Evolutionary conservation across 192 early-diverging fungal genomes (phyloP), one percentile per base, ranked within the genome.

Genomic region (Backusella liffmaniae): DNA sequence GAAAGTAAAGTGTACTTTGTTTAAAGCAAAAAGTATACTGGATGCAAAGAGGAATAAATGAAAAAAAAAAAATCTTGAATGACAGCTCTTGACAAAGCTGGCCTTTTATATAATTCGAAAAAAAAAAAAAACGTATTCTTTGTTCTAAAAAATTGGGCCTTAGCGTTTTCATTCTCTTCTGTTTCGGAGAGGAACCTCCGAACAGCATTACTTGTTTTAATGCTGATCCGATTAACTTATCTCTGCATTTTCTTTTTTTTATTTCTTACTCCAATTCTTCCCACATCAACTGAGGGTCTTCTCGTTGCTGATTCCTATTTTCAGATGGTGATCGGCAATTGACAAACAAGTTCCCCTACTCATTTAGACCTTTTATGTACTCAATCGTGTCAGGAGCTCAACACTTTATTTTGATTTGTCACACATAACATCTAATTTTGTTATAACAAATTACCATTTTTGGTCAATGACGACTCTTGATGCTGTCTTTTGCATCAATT

Each of bases 1-100:
- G 56, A 62, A 62, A 62, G 56, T 62, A 62, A 62, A 62, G 56
- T 62, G 56, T 62, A 62, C 23, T 62, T 62, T 62, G 26, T 62
- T 29, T 13, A 29, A 56, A 56, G 10, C n/a, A 56, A 21, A 56
- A 56, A 56, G 18, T 23, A 56, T n/a, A 56, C n/a, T 56, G 21
- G 53, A 56, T 56, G 53, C 21, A 56, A 8, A 56, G n/a, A 26
- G 53, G n/a, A 26, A 7, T 13, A 62, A 29, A 12, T 29, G 26
- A 62, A 29, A 62, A 29, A 62, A 59, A 59, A 62, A 29, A 29
- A 29, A 32, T 32, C 56, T 62, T 62, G 26, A n/a, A 62, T 62
- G 56, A 29, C 9, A 29, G 56, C 12, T 62, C 23, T 15, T 3
- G 18, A 62, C 29, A 29, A 62, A 21, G 29, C 2, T 62, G 56